A percentile compares a stretch with the other conserved stretches of the same genome.
These are phyloP conservation scores for Naegleria fowleri DNA, from an alignment of 208 protist genomes.

Conservation along the genomic window DNA sequence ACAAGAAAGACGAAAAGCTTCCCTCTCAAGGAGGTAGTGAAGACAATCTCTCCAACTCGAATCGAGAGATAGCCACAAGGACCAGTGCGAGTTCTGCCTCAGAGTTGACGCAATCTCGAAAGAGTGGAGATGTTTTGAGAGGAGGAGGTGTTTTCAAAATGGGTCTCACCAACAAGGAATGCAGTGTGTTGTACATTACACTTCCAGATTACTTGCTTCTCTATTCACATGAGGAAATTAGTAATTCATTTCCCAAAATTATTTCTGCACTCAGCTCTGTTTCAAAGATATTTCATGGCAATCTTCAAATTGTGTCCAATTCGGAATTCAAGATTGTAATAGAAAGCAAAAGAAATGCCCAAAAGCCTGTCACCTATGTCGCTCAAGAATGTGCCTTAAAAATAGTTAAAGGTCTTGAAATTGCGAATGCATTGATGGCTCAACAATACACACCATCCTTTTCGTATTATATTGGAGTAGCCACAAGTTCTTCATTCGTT, in stretches of 20 bases:
- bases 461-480: background rate
- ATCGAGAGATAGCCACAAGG: too few relatives aligned
- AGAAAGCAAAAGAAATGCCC: background rate
- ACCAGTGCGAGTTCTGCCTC: too few relatives aligned
- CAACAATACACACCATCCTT: background rate
- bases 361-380: background rate
- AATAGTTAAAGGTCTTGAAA: background rate
- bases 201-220: background rate
- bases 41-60: too few relatives aligned
- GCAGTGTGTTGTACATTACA: background rate
- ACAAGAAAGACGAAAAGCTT: too few relatives aligned
- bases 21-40: too few relatives aligned
- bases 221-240: background rate
- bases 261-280: background rate
- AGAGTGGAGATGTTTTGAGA: too few relatives aligned
- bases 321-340: background rate
- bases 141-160: background rate
- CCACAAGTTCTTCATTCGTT: background rate
- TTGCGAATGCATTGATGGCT: background rate
- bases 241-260: background rate
- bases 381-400: background rate
- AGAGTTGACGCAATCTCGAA: too few relatives aligned
- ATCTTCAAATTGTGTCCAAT: background rate
- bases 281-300: background rate
- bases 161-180: background rate